Evolutionary conservation across 2,329 filamentous ascomycete genomes (phyloP), one percentile per base, ranked within the genome.

Genomic region (Plenodomus tracheiphilus): DNA sequence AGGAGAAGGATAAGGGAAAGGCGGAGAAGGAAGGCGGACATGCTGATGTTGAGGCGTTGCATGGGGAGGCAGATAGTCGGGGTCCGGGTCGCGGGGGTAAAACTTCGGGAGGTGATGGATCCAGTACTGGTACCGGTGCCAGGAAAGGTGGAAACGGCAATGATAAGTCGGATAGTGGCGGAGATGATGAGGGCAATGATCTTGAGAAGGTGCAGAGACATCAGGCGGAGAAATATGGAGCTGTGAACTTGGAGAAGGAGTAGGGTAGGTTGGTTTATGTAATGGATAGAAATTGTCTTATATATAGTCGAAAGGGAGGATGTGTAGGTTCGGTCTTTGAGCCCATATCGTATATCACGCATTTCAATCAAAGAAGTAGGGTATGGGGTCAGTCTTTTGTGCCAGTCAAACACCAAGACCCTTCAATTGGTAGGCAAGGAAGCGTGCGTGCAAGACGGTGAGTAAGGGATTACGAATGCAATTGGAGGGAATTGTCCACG

Each of bases 191-290:
- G 16, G 21, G 25, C 11, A 37, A 44, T 4, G 37, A 51, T 15
- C 20, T 39, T 9, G 52, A 55, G 8, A 36, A 47, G 40, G 17
- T 53, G 7, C 42, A 48, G 17, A 44, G 56, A 32, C 38, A 50
- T 13, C 53, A 51, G 37, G 56, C 56, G n/a, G 51, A 54, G 43
- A 58, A 58, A 32, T 54, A 52, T 30, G 51, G 51, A 4, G 28
- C 28, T 15, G 53, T 52, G 15, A 54, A 56, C 28, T 39, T 58
- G n/a, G 47, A 46, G 9, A 35, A 48, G 5, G 22, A 43, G 38
- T 11, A 37, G 20, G 32, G 37, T 25, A 10, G 22, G 22, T 5
- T 25, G 22, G 10, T 25, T 25, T 25, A 10, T 25, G 22, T 5
- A 25, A 25, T 25, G 22, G n/a, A n/a, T n/a, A n/a, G n/a, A n/a